Evolutionary conservation across 1,284 basidiomycete species (phyloP).

Genomic region (Trichosporon coremiiforme): DNA sequence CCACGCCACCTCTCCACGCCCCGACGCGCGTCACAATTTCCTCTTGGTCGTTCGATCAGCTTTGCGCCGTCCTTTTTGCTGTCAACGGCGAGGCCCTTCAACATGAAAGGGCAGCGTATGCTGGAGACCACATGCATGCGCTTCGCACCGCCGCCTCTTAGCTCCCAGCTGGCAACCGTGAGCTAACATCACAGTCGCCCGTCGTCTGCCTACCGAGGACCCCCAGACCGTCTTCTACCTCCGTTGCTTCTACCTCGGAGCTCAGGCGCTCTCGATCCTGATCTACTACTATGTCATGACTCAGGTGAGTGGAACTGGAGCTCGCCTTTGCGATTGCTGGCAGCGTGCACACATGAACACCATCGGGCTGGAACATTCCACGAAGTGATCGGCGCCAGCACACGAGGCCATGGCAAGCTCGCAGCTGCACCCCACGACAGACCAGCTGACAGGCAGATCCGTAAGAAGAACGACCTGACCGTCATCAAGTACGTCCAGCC

Average conservation of each 20-base stretch:
- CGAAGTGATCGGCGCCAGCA: background rate
- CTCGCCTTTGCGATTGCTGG: background rate
- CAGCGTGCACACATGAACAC: background rate
- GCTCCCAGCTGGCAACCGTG: background rate
- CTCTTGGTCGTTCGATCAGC: slow-evolving; percentile 9
- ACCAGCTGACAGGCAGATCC: slow-evolving; percentile 24
- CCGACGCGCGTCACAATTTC: background rate
- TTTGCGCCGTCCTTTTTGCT: background rate
- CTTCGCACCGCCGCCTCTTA: background rate
- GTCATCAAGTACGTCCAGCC: slow-evolving; percentile 36
- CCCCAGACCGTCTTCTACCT: slow-evolving; percentile 32
- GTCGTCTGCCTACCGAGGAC: slow-evolving; percentile 34
- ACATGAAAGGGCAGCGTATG: background rate
- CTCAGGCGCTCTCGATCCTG: slow-evolving; percentile 29
- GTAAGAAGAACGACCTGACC: slow-evolving; percentile 34
- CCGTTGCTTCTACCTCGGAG: slow-evolving; percentile 28
- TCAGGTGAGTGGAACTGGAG: slow-evolving; percentile 22
- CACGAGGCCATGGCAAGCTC: background rate
- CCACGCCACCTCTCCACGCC: slow-evolving; percentile 3
- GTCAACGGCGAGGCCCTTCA: background rate
- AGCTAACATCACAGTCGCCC: slow-evolving; percentile 27
- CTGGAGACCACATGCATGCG: background rate
- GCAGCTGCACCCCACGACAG: background rate
- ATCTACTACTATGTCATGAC: slow-evolving; percentile 33
- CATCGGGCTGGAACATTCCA: slow-evolving; percentile 3